A percentile compares a stretch with the other conserved stretches of the same genome.
Conservation (phyloP, 108 stramenopile species). For the Cyclotella sp. region DNA sequence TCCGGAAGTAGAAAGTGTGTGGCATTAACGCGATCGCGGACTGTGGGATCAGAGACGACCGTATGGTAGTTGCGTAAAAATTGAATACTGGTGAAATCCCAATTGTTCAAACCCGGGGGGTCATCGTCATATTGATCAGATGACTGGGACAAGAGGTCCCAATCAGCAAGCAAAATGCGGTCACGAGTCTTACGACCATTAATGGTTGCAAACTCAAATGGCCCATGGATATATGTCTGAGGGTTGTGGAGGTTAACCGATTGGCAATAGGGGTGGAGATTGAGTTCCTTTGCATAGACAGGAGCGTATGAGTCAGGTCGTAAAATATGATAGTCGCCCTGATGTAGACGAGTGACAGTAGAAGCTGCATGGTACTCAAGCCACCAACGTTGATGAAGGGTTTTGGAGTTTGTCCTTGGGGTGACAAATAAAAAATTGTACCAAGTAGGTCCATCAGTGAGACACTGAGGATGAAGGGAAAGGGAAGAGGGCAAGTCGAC, state of each 20-base stretch:
- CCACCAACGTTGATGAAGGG: background rate
- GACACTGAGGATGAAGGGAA: background rate
- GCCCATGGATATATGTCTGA: no score
- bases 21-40: background rate
- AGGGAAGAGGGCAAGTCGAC: background rate
- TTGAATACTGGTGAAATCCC: background rate
- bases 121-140: background rate
- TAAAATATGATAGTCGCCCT: no score
- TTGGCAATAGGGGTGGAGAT: background rate
- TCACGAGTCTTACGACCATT: no score
- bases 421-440: no score
- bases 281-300: no score
- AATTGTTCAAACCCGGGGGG: background rate
- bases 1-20: no score
- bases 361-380: no score
- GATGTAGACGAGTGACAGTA: no score
- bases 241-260: no score
- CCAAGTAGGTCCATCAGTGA: background rate
- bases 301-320: no score
- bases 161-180: no score
- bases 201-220: no score
- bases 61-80: background rate
- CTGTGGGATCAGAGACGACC: background rate
- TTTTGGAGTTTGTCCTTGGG: background rate
- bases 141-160: background rate